Conservation (phyloP, 805 yeast species). For the Torulaspora gathmanii region DNA sequence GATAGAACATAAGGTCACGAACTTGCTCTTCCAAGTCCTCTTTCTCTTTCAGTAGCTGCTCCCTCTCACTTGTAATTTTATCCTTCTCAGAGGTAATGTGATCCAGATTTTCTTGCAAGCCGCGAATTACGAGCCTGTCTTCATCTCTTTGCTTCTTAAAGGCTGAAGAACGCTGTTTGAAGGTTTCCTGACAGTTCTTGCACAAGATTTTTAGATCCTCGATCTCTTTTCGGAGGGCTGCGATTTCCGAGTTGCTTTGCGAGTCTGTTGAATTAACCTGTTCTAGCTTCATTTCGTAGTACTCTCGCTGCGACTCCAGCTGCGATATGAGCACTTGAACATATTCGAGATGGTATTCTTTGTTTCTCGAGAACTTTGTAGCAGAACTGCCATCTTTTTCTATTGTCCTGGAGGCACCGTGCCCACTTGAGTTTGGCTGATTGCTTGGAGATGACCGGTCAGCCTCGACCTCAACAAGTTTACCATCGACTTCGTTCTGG, state of each 20-base stretch:
- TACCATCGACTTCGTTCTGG: slow-evolving; percentile 84
- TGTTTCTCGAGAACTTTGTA: slow-evolving; percentile 36
- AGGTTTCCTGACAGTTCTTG: slow-evolving; percentile 17
- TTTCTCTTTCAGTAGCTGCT: slow-evolving; percentile 38
- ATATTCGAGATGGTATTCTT: slow-evolving; percentile 72
- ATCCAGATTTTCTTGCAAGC: slow-evolving; percentile 45
- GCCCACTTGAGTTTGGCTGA: background rate
- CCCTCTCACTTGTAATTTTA: slow-evolving; percentile 32
- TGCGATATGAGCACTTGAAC: slow-evolving; percentile 74
- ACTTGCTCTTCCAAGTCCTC: slow-evolving; percentile 57
- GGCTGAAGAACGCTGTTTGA: slow-evolving; percentile 15
- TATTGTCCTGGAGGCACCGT: background rate
- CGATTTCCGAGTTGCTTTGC: slow-evolving; percentile 10
- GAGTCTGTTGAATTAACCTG: slow-evolving; percentile 23
- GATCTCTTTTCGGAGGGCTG: slow-evolving; percentile 21
- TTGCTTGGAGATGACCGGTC: slow-evolving; percentile 5
- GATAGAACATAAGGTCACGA: slow-evolving; percentile 72
- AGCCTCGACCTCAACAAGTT: slow-evolving; percentile 69
- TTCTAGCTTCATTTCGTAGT: slow-evolving; percentile 56
- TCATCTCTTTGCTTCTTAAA: slow-evolving; percentile 24
- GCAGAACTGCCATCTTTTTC: slow-evolving; percentile 18
- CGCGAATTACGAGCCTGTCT: slow-evolving; percentile 39
- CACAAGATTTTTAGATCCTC: slow-evolving; percentile 17
- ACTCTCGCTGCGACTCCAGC: slow-evolving; percentile 78
- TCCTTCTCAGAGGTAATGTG: slow-evolving; percentile 41